Evolutionary conservation across 768 basidiomycete species (phyloP).

Genomic region (Phylloporus arenicola): DNA sequence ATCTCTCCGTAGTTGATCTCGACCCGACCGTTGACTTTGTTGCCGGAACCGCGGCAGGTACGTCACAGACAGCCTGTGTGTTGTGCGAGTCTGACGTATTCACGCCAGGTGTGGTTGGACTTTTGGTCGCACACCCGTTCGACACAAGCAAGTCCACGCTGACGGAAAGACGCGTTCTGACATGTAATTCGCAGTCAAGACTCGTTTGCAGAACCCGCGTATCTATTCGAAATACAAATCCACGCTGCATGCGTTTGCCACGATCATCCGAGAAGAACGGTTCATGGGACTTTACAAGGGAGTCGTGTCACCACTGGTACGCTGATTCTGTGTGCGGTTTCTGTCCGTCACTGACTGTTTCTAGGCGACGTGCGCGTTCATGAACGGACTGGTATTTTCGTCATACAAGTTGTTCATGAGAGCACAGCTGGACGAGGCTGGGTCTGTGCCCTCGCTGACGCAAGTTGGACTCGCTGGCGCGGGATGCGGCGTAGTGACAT

Average conservation of each 20-base stretch:
- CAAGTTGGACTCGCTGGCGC: conserved; percentile 78
- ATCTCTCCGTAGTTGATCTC: conserved; percentile 28
- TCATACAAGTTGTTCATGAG: conserved; percentile 78
- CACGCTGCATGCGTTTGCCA: conserved; percentile 57
- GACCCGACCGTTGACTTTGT: conserved; percentile 71
- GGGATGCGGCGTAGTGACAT: conserved; percentile 71
- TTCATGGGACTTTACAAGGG: conserved; percentile 70
- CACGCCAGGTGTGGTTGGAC: conserved; percentile 49
- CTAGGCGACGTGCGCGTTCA: conserved; percentile 63
- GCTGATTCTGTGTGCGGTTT: conserved; percentile 16
- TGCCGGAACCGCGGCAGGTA: conserved; percentile 69
- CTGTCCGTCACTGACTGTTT: background rate
- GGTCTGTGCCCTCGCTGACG: conserved; percentile 52
- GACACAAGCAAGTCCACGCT: conserved; percentile 49
- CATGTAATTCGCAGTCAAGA: conserved; percentile 53
- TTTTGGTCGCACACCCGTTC: conserved; percentile 72
- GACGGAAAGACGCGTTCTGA: background rate
- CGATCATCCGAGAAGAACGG: conserved; percentile 66
- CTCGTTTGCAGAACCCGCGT: conserved; percentile 66
- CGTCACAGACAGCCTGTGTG: too few relatives aligned
- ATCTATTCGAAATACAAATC: conserved; percentile 55
- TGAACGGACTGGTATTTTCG: conserved; percentile 86
- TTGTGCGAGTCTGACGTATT: background rate
- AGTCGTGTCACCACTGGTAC: conserved; percentile 73
- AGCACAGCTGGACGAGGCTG: conserved; percentile 46